These are phyloP conservation scores for Huntiella abstrusa DNA, from an alignment of 2,329 filamentous ascomycete genomes.

Conservation along the genomic window DNA sequence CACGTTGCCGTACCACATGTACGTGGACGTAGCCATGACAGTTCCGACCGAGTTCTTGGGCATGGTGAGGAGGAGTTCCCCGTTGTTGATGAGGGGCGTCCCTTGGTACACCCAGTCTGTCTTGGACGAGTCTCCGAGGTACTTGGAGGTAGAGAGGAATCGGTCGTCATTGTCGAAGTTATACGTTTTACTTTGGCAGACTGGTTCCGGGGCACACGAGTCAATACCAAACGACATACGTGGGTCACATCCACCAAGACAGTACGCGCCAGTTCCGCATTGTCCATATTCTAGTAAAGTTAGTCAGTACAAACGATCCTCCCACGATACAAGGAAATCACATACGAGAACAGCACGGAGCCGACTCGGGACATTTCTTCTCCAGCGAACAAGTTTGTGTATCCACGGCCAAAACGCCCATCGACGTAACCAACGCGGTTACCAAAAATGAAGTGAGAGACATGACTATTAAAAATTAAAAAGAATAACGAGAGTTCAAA, in stretches of 20 bases:
- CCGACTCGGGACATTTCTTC: slow-evolving; percentile 48
- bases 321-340: slow-evolving; percentile 14
- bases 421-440: slow-evolving; percentile 1
- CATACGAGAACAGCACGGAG: slow-evolving; percentile 69
- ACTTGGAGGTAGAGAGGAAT: slow-evolving; percentile 54
- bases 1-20: slow-evolving; percentile 95
- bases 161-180: slow-evolving; percentile 54
- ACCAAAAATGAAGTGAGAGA: background rate
- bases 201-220: slow-evolving; percentile 67
- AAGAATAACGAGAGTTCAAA: background rate
- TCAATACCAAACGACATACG: slow-evolving; percentile 65
- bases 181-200: slow-evolving; percentile 59
- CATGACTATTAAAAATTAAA: slow-evolving; percentile 2
- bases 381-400: slow-evolving; percentile 26
- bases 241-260: slow-evolving; percentile 86
- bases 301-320: background rate
- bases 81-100: slow-evolving; percentile 46
- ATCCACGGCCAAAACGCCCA: slow-evolving; percentile 2
- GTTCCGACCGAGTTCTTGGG: slow-evolving; percentile 69
- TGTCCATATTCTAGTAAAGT: slow-evolving; percentile 57
- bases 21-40: slow-evolving; percentile 62
- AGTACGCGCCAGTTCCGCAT: slow-evolving; percentile 88
- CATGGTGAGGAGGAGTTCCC: slow-evolving; percentile 74
- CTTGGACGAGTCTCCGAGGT: slow-evolving; percentile 63
- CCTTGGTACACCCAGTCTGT: slow-evolving; percentile 84